Evolutionary conservation across 805 yeast genomes (phyloP).

Genomic region (Alloascoidea hylecoeti): DNA sequence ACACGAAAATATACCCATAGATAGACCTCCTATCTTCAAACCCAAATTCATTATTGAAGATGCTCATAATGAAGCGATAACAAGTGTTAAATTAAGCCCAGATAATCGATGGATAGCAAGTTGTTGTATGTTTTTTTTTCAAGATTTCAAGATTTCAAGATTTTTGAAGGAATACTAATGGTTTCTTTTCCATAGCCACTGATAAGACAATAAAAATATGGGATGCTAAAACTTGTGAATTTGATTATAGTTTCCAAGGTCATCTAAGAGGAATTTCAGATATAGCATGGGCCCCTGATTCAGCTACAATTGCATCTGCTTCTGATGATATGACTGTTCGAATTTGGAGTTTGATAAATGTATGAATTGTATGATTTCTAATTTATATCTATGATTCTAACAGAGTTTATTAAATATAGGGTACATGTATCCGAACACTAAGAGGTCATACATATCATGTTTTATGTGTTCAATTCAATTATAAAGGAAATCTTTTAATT

Average conservation of each 20-base stretch:
- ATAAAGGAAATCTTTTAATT: slow-evolving; percentile 64
- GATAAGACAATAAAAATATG: slow-evolving; percentile 48
- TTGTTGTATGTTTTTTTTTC: no score
- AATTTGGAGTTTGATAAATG: slow-evolving; percentile 47
- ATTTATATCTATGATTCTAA: slow-evolving; percentile 1
- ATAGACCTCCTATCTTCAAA: no score
- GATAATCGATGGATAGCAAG: slow-evolving; percentile 45
- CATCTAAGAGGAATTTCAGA: slow-evolving; percentile 67
- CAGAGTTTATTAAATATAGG: slow-evolving; percentile 4
- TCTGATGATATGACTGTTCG: slow-evolving; percentile 77
- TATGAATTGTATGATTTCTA: slow-evolving; percentile 29
- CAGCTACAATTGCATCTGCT: slow-evolving; percentile 62
- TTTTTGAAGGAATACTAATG: not conserved
- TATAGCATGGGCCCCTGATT: slow-evolving; percentile 65
- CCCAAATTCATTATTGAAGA: no score
- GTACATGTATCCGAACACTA: slow-evolving; percentile 22
- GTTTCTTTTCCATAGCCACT: slow-evolving; percentile 19
- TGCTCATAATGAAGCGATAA: slow-evolving; percentile 13
- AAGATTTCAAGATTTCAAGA: no score
- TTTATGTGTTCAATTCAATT: slow-evolving; percentile 52
- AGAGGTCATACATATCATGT: slow-evolving; percentile 81
- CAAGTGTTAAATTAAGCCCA: slow-evolving; percentile 47
- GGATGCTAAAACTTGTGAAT: slow-evolving; percentile 25
- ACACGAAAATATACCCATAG: no score
- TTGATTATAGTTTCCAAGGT: slow-evolving; percentile 26